These are phyloP conservation scores for Paraphaeosphaeria minitans DNA, from an alignment of 2,329 filamentous ascomycete species.

Conservation along the genomic window DNA sequence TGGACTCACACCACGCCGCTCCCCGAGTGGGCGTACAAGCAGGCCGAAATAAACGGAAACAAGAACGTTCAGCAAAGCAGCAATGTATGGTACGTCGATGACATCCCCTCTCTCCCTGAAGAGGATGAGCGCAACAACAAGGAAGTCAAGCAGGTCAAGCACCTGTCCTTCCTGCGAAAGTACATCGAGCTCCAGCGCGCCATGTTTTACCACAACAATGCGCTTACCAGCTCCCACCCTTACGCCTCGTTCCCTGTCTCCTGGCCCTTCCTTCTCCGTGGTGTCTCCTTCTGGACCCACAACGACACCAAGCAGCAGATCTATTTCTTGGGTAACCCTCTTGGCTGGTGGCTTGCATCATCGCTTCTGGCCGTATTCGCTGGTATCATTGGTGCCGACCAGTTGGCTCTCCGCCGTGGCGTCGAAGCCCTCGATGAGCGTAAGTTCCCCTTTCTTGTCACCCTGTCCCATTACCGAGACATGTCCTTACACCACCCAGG, in stretches of 20 bases:
- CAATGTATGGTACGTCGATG: slow-evolving; percentile 94
- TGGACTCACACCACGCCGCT: slow-evolving; percentile 96
- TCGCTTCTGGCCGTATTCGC: slow-evolving; percentile 91
- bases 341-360: slow-evolving; percentile 97
- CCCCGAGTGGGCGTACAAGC: slow-evolving; percentile 96
- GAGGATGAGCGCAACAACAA: slow-evolving; percentile 77
- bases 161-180: slow-evolving; percentile 86
- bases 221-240: slow-evolving; percentile 93
- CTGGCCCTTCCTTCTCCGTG: slow-evolving; percentile 96
- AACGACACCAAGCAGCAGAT: slow-evolving; percentile 95
- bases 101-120: slow-evolving; percentile 77
- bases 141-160: slow-evolving; percentile 78
- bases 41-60: slow-evolving; percentile 99
- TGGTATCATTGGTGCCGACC: slow-evolving; percentile 89
- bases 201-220: slow-evolving; percentile 99
- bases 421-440: slow-evolving; percentile 91
- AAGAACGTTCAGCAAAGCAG: slow-evolving; percentile 89
- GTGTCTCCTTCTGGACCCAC: slow-evolving; percentile 99
- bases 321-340: slow-evolving; percentile 95
- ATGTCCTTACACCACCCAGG: slow-evolving; percentile 58
- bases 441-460: slow-evolving; percentile 60
- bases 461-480: neutral
- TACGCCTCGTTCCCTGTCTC: slow-evolving; percentile 94
- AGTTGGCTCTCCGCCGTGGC: slow-evolving; percentile 89
- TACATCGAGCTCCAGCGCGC: slow-evolving; percentile 95